A percentile compares a stretch with the other conserved stretches of the same genome.
Conservation (phyloP, 2,329 filamentous ascomycete species). For the Ophiostoma sp. region DNA sequence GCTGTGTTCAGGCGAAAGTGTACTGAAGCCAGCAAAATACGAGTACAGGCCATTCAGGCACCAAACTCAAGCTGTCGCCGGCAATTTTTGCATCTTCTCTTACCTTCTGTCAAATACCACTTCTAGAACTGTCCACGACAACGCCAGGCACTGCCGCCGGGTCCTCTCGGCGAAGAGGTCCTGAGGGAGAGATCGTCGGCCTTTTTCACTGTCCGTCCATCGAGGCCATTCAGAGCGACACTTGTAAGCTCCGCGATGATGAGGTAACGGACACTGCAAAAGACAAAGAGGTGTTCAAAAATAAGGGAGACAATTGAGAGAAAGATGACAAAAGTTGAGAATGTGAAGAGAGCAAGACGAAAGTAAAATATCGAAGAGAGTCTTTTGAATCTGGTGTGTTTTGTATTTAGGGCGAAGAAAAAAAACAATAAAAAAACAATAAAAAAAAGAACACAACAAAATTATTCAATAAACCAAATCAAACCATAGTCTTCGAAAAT, state of each 20-base stretch:
- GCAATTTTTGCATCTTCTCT: background rate
- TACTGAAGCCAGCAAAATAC: background rate
- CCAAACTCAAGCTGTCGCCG: background rate
- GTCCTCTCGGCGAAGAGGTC: background rate
- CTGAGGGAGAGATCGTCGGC: background rate
- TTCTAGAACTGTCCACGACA: conserved; percentile 7
- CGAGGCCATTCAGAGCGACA: background rate
- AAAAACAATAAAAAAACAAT: too few species aligned
- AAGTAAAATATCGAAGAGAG: background rate
- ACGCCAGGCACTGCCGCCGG: too few species aligned
- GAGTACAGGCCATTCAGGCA: background rate
- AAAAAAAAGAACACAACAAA: background rate
- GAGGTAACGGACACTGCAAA: background rate
- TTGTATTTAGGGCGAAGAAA: too few species aligned
- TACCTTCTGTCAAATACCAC: background rate
- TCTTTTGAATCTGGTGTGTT: too few species aligned
- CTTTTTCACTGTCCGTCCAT: background rate
- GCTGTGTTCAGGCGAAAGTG: background rate
- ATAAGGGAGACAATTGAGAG: background rate
- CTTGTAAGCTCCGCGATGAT: background rate
- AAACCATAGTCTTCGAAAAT: too few species aligned
- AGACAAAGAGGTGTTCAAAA: background rate
- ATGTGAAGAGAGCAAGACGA: background rate
- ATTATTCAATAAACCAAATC: too few species aligned
- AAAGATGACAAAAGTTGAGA: background rate